Conservation (phyloP, 202 grass and related monocot genomes). For the Brachypodium distachyon region DNA sequence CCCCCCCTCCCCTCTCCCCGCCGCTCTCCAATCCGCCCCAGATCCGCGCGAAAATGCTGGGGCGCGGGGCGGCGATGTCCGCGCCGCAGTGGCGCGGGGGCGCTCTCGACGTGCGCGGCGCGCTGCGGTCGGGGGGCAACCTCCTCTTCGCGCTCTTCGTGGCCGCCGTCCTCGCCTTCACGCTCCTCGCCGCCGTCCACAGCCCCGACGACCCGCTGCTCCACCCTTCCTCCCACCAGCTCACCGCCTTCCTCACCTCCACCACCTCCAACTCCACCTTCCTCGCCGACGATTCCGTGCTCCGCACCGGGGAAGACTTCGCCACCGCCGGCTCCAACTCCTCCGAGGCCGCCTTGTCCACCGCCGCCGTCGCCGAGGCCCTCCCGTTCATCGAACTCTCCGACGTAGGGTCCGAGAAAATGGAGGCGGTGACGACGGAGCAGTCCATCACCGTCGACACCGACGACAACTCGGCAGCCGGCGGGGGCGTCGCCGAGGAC, state of each 20-base stretch:
- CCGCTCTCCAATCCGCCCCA: constrained; percentile 11
- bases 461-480: constrained; percentile 10
- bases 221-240: constrained; percentile 61
- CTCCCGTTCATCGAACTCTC: constrained; percentile 50
- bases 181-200: constrained; percentile 75
- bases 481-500: constrained; percentile 14
- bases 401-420: constrained; percentile 17
- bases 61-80: constrained; percentile 18
- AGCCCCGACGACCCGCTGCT: constrained; percentile 88
- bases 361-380: constrained; percentile 13
- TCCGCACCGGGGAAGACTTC: constrained; percentile 92
- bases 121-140: constrained; percentile 59
- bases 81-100: constrained; percentile 32
- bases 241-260: constrained; percentile 84
- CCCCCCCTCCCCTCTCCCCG: neutral
- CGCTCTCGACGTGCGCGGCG: constrained; percentile 35
- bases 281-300: constrained; percentile 58
- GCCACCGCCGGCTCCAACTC: neutral
- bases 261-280: constrained; percentile 92
- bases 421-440: constrained; percentile 8
- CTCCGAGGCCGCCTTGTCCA: neutral
- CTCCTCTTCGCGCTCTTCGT: constrained; percentile 85
- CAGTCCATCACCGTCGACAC: constrained; percentile 27
- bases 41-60: constrained; percentile 48
- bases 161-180: constrained; percentile 67